Evolutionary conservation across 2,329 filamentous ascomycete genomes (phyloP), one percentile per base, ranked within the genome.

Genomic region (Fusarium transvaalense): DNA sequence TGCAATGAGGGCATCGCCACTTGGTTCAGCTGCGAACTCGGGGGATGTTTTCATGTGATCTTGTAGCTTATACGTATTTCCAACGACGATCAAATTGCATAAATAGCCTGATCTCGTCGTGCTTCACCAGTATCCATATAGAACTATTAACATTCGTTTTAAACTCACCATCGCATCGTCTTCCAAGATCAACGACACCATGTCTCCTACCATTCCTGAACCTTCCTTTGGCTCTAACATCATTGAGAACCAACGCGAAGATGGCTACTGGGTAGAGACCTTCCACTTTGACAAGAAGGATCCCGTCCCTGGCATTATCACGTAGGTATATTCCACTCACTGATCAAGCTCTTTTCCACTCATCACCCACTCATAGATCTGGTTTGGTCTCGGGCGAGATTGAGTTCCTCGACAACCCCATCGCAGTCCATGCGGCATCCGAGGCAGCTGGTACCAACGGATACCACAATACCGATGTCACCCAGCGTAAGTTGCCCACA

Each of bases 271-370:
- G 48, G 35, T 52, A 0, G 48, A 52, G 21, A 52, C 35, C 6
- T 52, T 52, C 10, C 48, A 52, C 7, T 52, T 52, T 10, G 48
- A 52, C 48, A 23, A 41, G 10, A 39, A 41, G 3, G 48, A 52
- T 25, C 10, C 25, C 2, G 35, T 52, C 3, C 48, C 48, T 5
- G 48, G 48, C 21, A 52, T 52, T 10, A 52, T 41, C n/a, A 52
- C 35, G 48, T 31, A 52, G 12, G 10, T 31, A 15, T 5, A 3
- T 14, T 15, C 8, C 23, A 27, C 32, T 13, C n/a, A 13, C n/a
- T 21, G 6, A 6, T 14, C n/a, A 14, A 21, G 10, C 1, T 19
- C 12, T 5, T 9, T 10, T 35, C 10, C 5, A 25, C 7, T 17
- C 29, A 29, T 43, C 15, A 43, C 15, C 4, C 4, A 12, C 10